phyloP scores from a whole-genome alignment of 2,329 filamentous ascomycete genomes.

The Pseudogymnoascus destructans region DNA sequence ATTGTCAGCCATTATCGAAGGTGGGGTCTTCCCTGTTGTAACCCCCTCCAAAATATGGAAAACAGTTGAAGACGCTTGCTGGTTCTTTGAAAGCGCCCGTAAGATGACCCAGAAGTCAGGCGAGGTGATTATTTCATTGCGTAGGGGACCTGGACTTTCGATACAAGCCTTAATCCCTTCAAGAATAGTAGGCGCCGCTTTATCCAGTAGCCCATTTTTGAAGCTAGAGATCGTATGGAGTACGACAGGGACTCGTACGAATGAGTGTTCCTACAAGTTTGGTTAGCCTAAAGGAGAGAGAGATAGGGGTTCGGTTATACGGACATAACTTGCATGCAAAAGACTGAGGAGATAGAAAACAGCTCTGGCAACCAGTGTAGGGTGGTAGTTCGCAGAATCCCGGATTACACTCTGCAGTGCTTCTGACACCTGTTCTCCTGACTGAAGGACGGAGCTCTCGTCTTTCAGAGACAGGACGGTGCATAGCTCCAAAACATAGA shows the following conservation, averaged over 20 bases:
- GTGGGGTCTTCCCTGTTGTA: slow-evolving; percentile 54
- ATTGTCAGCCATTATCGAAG: slow-evolving; percentile 85
- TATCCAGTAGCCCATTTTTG: slow-evolving; percentile 61
- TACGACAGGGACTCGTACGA: slow-evolving; percentile 80
- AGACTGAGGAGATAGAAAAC: slow-evolving; percentile 78
- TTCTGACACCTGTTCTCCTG: slow-evolving; percentile 71
- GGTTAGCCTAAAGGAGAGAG: slow-evolving; percentile 17
- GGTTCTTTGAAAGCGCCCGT: slow-evolving; percentile 55
- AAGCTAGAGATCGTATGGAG: slow-evolving; percentile 86
- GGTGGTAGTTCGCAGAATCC: slow-evolving; percentile 66
- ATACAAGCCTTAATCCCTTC: slow-evolving; percentile 73
- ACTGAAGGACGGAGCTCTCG: slow-evolving; percentile 51
- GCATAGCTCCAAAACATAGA: slow-evolving; percentile 84
- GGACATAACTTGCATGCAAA: slow-evolving; percentile 72
- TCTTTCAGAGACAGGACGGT: slow-evolving; percentile 72
- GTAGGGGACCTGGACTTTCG: slow-evolving; percentile 59
- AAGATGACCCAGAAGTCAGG: slow-evolving; percentile 95
- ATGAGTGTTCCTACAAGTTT: slow-evolving; percentile 60
- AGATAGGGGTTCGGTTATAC: slow-evolving; percentile 24
- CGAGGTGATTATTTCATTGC: slow-evolving; percentile 88
- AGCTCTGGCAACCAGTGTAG: slow-evolving; percentile 69
- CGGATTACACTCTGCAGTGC: slow-evolving; percentile 70
- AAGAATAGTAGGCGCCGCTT: slow-evolving; percentile 62
- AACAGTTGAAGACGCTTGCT: slow-evolving; percentile 61
- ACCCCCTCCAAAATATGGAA: slow-evolving; percentile 79